Base-by-base conservation (phyloP, 768 basidiomycete species). In the Leccinum variicolor region DNA sequence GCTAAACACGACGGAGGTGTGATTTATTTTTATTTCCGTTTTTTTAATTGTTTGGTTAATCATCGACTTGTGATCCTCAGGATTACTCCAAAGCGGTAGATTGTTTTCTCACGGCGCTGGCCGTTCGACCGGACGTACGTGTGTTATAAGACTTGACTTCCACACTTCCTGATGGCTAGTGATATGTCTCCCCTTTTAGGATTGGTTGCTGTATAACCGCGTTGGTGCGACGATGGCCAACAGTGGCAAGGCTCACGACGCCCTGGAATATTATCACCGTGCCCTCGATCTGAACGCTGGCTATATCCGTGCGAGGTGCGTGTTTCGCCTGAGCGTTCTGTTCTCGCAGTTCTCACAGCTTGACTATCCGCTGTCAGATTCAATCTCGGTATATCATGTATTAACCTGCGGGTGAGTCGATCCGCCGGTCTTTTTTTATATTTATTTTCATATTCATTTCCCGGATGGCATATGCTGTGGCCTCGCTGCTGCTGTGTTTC, bases 151-250 rank as follows among this genome's bases (percentile, higher is more conserved):
- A 29, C 36, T 28, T 17, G 6, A 13, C 11, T 19, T 50, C 15
- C 8, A 23, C n/a, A 25, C 13, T 55, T 54, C 34, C 56, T 62
- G 23, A 60, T 31, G 2, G 39, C 9, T 41, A n/a, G n/a, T n/a
- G 39, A 5, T n/a, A 41, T 17, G 14, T 41, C 45, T 36, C 31
- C 26, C 13, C 28, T 21, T 17, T 56, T 64, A 95, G 92, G 94
- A 98, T 68, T 96, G 90, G 87, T 75, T 92, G 39, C 74, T 98
- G 57, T 96, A 91, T 74, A 98, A 98, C 67, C 84, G 95, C 15
- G 89, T 96, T 43, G 95, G 95, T 14, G 95, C 95, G 15, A 95
- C 93, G 6, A 85, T 94, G 76, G 95, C 95, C 25, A 98, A 97
- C 72, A 91, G 84, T 65, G 87, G 94, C 23, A 78, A 77, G 54